phyloP scores from a whole-genome alignment of 345 rosid genomes.

The Melaleuca quinquenervia region DNA sequence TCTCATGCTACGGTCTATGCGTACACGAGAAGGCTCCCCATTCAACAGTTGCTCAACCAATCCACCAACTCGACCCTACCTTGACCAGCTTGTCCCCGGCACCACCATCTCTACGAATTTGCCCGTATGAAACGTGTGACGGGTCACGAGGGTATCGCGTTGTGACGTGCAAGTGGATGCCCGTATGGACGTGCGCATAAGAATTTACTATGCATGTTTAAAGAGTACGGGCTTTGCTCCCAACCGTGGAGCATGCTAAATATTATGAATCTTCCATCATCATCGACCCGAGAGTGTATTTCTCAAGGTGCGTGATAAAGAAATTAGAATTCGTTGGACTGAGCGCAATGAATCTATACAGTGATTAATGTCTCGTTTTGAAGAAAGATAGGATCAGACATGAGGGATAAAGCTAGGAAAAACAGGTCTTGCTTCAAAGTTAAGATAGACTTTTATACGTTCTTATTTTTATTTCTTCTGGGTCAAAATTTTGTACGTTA shows the following conservation, averaged over 20 bases:
- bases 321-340: background rate
- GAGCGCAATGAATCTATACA: background rate
- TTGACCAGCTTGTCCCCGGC: background rate
- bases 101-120: background rate
- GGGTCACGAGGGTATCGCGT: background rate
- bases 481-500: background rate
- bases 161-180: background rate
- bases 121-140: background rate
- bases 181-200: background rate
- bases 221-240: background rate
- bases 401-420: background rate
- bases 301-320: background rate
- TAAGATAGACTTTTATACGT: background rate
- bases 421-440: background rate
- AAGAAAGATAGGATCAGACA: background rate
- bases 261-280: too few relatives aligned
- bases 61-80: background rate
- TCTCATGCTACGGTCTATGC: background rate
- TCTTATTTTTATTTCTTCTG: background rate
- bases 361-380: background rate
- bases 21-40: background rate
- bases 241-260: background rate
- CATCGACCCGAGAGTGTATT: background rate
- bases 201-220: background rate
- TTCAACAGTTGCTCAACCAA: background rate